Percentiles rank a stretch among this genome's conserved stretches.
Conservation (phyloP, 2,329 filamentous ascomycete species). For the Botrytis fabae region DNA sequence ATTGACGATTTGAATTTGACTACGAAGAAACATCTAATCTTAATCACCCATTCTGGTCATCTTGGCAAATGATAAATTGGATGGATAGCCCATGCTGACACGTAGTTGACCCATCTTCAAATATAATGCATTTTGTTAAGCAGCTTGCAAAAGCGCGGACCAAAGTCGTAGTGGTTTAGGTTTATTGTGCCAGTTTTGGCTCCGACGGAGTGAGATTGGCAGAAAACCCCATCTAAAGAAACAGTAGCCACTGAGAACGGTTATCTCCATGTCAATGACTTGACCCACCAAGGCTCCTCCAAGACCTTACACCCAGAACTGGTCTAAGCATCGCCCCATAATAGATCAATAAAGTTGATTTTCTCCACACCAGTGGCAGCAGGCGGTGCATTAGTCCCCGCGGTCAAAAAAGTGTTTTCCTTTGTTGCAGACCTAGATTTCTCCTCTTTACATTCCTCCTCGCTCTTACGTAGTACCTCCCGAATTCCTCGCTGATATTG, state of each 20-base stretch:
- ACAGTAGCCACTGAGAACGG: rapidly evolving
- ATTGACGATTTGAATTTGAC: too few relatives aligned
- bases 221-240: not conserved
- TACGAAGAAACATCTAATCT: not conserved
- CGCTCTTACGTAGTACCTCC: not conserved
- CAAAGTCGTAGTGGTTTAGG: not conserved
- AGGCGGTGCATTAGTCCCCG: too few relatives aligned
- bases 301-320: too few relatives aligned
- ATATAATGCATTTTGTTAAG: not conserved
- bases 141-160: not conserved
- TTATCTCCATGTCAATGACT: too few relatives aligned
- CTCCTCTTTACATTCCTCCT: not conserved
- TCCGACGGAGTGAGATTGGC: not conserved
- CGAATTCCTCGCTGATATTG: not conserved
- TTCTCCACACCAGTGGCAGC: too few relatives aligned
- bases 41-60: not conserved
- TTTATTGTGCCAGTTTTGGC: not conserved
- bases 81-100: not conserved
- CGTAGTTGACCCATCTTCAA: too few relatives aligned
- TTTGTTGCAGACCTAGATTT: not conserved
- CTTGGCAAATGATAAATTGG: too few relatives aligned
- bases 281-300: rapidly evolving
- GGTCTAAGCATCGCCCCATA: not conserved
- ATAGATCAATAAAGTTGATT: not conserved
- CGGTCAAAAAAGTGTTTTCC: not conserved